Base-by-base conservation (phyloP, 106 monocot species). In the Dendrobium catenatum region DNA sequence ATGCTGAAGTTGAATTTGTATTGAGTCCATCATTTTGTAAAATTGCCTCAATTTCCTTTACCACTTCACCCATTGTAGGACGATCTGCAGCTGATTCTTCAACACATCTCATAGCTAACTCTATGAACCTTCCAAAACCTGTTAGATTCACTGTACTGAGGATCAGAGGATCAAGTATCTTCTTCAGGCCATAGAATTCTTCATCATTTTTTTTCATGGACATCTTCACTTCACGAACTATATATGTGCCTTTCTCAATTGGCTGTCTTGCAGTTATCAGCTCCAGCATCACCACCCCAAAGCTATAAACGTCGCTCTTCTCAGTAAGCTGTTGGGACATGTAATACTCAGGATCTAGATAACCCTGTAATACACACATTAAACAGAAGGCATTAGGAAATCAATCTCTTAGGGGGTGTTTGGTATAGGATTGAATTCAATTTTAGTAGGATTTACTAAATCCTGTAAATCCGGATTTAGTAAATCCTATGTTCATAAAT, bases 1-100 rank as follows among this genome's bases (percentile, higher is more conserved):
- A 48, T 73, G 86, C 83, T 33, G 86, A 87, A 59, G 80, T 80
- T 41, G 86, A 78, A 68, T 79, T 66, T 24, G 86, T 83, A 56
- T 77, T 77, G 44, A 80, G 46, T 19, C 83, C 86, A 78, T 83
- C 80, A 47, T n/a, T 47, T 2, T 87, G 83, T 80, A 87, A 61
- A 47, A 87, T 83, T 6, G 13, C 48, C 78, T 87, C 86, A 0
- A 87, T 83, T 78, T 87, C 83, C 78, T 87, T 87, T 37, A 87
- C 86, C 44, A 81, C 61, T 5, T 87, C 80, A 55, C 79, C 83
- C 86, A 87, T 87, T 26, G 80, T 77, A 9, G 86, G 86, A 22
- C 86, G 86, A 29, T 78, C 70, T 61, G 83, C 58, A 20, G 86
- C 68, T 42, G 78, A 58, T 77, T 87, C 86, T 73, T 81, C 80